Base-by-base conservation (phyloP, 805 yeast genomes). In the Starmerella gropengiesseri region DNA sequence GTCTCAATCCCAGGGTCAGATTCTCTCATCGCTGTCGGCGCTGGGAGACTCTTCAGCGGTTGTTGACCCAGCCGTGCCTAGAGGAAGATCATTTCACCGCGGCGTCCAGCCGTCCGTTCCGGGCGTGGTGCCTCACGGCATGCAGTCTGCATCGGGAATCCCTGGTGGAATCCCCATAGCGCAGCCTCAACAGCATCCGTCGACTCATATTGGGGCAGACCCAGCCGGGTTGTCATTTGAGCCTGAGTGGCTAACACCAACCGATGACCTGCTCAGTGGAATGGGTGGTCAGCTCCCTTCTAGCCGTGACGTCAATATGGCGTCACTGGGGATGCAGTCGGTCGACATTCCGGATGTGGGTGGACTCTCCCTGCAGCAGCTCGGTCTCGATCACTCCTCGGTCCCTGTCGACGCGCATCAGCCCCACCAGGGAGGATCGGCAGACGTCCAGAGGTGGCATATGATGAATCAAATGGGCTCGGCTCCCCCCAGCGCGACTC, bases 61-160 rank as follows among this genome's bases (percentile, higher is more conserved):
- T 3, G 34, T 37, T 7, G 31, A 16, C 14, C 44, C 36, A n/a
- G n/a, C n/a, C 2, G 29, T 42, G 9, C 22, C 37, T 3, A 34
- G 50, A 5, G 50, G 50, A 19, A 39, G 50, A 16, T 43, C 47
- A 11, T 46, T 38, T 27, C 18, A 42, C 21, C 27, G 45, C 4
- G 44, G 32, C 7, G 21, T 38, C 4, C 43, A 33, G 23, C 20
- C 46, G 4, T 41, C 48, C 3, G 25, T 22, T 14, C 3, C 40
- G 8, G 33, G 20, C 26, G 20, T 14, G 28, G 23, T 34, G 16
- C 28, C 31, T 20, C 40, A 29, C 28, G 32, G 33, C 19, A 22
- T 22, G 27, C 14, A 20, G 5, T 31, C 45, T 22, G 7, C 7
- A 19, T 8, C 19, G 3, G 14, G 33, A 8, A 14, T 28, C 14